These are phyloP conservation scores for Penstemon barbatus DNA, from an alignment of 257 asterid genomes.

Conservation along the genomic window DNA sequence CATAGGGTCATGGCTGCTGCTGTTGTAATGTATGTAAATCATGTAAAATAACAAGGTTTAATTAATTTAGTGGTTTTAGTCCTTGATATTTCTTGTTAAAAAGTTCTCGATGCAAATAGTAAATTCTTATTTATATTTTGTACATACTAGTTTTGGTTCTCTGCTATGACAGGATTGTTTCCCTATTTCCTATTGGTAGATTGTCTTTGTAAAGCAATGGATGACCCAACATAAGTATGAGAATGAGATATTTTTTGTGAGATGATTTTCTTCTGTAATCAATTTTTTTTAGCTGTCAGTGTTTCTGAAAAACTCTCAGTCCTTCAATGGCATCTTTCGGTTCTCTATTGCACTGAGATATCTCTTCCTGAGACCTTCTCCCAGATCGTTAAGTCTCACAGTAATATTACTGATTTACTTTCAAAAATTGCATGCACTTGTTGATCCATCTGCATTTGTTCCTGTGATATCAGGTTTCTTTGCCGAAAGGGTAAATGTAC, in stretches of 20 bases:
- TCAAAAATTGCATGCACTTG: neutral
- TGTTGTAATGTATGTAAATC: slow-evolving; percentile 38
- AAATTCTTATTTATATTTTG: slow-evolving; percentile 5
- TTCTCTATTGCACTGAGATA: no score
- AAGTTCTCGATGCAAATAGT: slow-evolving; percentile 4
- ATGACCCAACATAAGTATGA: slow-evolving; percentile 9
- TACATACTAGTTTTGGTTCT: slow-evolving; percentile 9
- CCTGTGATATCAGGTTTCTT: neutral
- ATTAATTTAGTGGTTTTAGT: slow-evolving; percentile 12
- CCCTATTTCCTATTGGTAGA: neutral
- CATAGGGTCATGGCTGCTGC: slow-evolving; percentile 27
- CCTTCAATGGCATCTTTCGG: no score
- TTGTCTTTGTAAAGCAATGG: slow-evolving; percentile 10
- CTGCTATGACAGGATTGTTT: slow-evolving; percentile 2
- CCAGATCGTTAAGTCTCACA: neutral
- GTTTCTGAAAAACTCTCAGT: no score
- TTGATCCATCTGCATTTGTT: neutral
- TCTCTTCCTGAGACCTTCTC: no score
- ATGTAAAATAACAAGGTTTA: slow-evolving; percentile 27
- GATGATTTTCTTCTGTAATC: slow-evolving; percentile 5
- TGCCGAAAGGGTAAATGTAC: slow-evolving; percentile 4
- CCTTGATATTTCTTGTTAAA: neutral
- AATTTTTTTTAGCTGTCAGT: no score
- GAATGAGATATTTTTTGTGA: slow-evolving; percentile 18
- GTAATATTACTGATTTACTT: neutral